phyloP scores from a whole-genome alignment of 1,284 basidiomycete genomes.

The Clitocybe nebularis region DNA sequence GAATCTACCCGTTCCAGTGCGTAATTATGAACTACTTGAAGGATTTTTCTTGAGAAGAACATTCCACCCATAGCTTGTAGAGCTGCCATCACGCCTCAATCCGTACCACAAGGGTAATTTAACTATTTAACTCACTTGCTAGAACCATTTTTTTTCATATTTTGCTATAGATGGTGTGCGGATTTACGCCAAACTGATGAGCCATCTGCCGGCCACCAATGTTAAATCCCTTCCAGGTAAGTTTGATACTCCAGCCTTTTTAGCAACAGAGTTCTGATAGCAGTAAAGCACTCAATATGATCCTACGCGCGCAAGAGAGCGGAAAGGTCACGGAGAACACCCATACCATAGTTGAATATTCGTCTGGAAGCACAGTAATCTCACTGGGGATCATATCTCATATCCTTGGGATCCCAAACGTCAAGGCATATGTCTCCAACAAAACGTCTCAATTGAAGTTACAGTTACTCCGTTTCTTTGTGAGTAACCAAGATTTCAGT shows the following conservation, averaged over 20 bases:
- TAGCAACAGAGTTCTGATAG: background rate
- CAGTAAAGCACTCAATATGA: slow-evolving; percentile 21
- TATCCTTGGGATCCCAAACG: slow-evolving; percentile 20
- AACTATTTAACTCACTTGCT: background rate
- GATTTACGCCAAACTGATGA: slow-evolving; percentile 22
- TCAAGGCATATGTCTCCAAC: slow-evolving; percentile 23
- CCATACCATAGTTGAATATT: slow-evolving; percentile 23
- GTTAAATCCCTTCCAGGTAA: slow-evolving; percentile 22
- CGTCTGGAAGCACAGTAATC: slow-evolving; percentile 22
- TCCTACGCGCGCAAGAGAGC: slow-evolving; percentile 19
- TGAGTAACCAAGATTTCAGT: slow-evolving; percentile 7
- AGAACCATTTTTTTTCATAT: background rate
- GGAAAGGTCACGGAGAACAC: slow-evolving; percentile 18
- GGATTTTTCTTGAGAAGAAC: background rate
- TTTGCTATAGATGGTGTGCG: slow-evolving; percentile 17
- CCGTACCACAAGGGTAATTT: slow-evolving; percentile 16
- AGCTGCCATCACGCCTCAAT: slow-evolving; percentile 18
- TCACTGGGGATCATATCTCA: slow-evolving; percentile 20
- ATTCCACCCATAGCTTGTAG: slow-evolving; percentile 12
- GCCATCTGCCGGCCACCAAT: slow-evolving; percentile 21
- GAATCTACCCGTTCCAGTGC: slow-evolving; percentile 18
- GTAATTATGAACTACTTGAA: background rate
- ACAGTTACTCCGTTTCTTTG: slow-evolving; percentile 21
- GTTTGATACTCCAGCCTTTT: background rate
- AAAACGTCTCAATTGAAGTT: slow-evolving; percentile 21